Percentiles rank a stretch among this genome's conserved stretches.
These are phyloP conservation scores for Suhomyces xylopsoci DNA, from an alignment of 805 yeast genomes.

Conservation along the genomic window DNA sequence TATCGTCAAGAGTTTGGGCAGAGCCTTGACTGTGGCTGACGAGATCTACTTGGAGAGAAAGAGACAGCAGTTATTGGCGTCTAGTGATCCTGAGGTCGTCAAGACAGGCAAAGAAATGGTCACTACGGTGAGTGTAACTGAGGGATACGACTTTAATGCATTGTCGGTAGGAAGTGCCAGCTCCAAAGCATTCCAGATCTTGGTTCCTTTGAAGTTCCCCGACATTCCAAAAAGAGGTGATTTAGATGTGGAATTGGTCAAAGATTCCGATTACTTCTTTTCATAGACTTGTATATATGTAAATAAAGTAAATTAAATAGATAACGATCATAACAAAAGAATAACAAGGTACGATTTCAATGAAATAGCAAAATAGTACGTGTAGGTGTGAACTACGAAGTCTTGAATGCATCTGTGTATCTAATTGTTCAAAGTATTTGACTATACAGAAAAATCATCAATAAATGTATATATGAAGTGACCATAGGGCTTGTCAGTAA, in stretches of 20 bases:
- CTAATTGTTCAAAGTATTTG: background rate
- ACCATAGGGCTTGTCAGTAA: background rate
- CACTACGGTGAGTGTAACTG: slow-evolving; percentile 66
- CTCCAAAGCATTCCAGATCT: slow-evolving; percentile 37
- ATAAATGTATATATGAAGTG: background rate
- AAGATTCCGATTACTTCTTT: slow-evolving; percentile 79
- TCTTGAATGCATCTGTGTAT: background rate
- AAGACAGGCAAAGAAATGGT: slow-evolving; percentile 52
- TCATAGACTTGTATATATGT: slow-evolving; percentile 18
- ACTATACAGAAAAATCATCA: background rate
- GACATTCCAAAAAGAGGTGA: slow-evolving; percentile 76
- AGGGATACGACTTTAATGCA: slow-evolving; percentile 26
- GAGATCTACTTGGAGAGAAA: slow-evolving; percentile 70
- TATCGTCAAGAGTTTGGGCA: slow-evolving; percentile 48
- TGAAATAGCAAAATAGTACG: background rate
- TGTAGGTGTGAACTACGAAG: background rate
- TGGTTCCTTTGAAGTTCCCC: slow-evolving; percentile 71
- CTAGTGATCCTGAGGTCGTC: slow-evolving; percentile 49
- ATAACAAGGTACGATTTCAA: too few relatives aligned
- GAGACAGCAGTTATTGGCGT: slow-evolving; percentile 53
- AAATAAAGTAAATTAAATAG: background rate
- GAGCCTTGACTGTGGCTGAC: slow-evolving; percentile 61
- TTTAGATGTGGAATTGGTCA: slow-evolving; percentile 72
- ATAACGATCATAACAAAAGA: too few relatives aligned
- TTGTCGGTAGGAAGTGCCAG: slow-evolving; percentile 19